These are phyloP conservation scores for Aspergillus conjunctus DNA, from an alignment of 495 filamentous ascomycete species.

Conservation along the genomic window DNA sequence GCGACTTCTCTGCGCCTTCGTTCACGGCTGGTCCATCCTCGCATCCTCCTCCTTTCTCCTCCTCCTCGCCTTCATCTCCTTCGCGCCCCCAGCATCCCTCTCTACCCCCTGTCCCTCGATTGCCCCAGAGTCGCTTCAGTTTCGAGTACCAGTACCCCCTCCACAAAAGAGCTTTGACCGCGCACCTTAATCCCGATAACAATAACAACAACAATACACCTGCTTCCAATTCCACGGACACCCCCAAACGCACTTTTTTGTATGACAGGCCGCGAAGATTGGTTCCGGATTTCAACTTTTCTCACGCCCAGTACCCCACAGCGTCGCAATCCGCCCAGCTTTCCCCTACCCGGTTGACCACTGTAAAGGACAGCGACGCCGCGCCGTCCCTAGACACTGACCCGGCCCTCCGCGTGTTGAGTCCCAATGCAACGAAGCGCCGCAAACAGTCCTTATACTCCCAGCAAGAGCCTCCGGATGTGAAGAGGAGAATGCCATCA, in stretches of 20 bases:
- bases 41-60: conserved; percentile 15
- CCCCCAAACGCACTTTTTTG: conserved; percentile 25
- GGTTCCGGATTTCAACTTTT: conserved; percentile 22
- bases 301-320: conserved; percentile 17
- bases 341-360: conserved; percentile 15
- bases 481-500: conserved; percentile 34
- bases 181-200: conserved; percentile 21
- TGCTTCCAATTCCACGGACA: conserved; percentile 14
- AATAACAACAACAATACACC: conserved; percentile 22
- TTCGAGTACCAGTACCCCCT: conserved; percentile 30
- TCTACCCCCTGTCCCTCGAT: conserved; percentile 17
- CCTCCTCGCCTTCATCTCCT: conserved; percentile 19
- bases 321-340: conserved; percentile 16
- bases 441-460: conserved; percentile 31
- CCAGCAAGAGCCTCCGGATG: conserved; percentile 31
- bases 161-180: conserved; percentile 26
- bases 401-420: conserved; percentile 24
- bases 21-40: not conserved
- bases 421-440: conserved; percentile 40
- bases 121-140: conserved; percentile 32
- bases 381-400: conserved; percentile 22
- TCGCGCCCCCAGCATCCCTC: conserved; percentile 13
- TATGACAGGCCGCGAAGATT: conserved; percentile 29
- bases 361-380: conserved; percentile 20
- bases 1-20: conserved; percentile 18